Percentiles rank a stretch among this genome's conserved stretches.
These are phyloP conservation scores for Avena insularis DNA, from an alignment of 176 grass and related monocot genomes.

Conservation along the genomic window DNA sequence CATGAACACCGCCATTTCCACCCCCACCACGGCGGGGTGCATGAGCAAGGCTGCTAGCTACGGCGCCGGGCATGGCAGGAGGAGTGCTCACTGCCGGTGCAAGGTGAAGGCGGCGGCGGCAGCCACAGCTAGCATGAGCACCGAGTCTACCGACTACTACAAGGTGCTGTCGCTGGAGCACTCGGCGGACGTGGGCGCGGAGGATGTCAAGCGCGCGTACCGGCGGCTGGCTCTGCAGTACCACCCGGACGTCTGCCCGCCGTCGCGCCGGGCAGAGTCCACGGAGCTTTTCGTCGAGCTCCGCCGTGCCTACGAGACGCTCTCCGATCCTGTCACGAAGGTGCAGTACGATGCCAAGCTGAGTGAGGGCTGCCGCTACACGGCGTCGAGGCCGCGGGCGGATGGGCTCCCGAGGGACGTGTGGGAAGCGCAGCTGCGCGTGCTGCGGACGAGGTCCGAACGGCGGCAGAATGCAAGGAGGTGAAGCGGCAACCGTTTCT, in stretches of 20 bases:
- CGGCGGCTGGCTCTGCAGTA: conserved; percentile 65
- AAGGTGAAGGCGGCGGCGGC: conserved; percentile 28
- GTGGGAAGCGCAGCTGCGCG: conserved; percentile 58
- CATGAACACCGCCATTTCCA: conserved; percentile 12
- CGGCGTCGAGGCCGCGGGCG: neutral
- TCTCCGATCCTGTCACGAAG: conserved; percentile 58
- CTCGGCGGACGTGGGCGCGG: conserved; percentile 49
- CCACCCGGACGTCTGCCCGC: conserved; percentile 76
- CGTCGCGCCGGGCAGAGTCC: conserved; percentile 47
- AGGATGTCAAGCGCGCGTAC: conserved; percentile 75
- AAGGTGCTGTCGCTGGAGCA: conserved; percentile 58
- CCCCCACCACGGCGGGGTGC: neutral
- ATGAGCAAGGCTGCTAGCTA: neutral
- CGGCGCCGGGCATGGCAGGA: neutral
- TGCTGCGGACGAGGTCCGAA: conserved; percentile 44
- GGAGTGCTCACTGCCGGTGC: neutral
- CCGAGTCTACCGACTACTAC: conserved; percentile 48
- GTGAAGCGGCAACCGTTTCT: neutral
- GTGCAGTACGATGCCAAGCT: conserved; percentile 60
- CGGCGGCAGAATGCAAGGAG: conserved; percentile 31
- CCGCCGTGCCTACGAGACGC: conserved; percentile 74
- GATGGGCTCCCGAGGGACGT: conserved; percentile 45
- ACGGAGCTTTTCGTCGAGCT: conserved; percentile 77
- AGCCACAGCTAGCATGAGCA: too few species aligned
- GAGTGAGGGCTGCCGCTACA: neutral